These are phyloP conservation scores for Isabelozyma rhagii DNA, from an alignment of 805 yeast species.

Conservation along the genomic window DNA sequence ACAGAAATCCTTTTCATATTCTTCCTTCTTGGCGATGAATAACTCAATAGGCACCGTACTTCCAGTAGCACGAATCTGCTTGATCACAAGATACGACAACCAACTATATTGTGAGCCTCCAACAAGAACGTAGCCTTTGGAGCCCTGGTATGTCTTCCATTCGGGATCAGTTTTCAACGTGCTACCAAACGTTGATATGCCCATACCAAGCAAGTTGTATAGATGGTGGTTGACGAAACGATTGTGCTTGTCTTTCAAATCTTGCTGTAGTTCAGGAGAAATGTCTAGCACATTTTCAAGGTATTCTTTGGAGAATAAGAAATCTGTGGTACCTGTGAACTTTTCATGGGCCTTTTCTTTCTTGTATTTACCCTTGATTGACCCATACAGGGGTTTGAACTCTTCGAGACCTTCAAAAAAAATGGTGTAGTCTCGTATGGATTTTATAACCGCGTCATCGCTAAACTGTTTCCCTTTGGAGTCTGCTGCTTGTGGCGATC, in stretches of 20 bases:
- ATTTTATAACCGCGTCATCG: neutral
- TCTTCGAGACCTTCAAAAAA: constrained; percentile 31
- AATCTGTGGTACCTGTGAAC: constrained; percentile 36
- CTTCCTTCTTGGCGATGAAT: constrained; percentile 41
- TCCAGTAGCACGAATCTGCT: constrained; percentile 41
- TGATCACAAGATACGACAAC: constrained; percentile 48
- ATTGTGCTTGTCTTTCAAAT: constrained; percentile 36
- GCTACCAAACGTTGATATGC: constrained; percentile 34
- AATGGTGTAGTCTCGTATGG: constrained; percentile 19
- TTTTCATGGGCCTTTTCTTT: constrained; percentile 42
- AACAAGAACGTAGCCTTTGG: constrained; percentile 44
- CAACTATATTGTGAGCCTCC: constrained; percentile 54
- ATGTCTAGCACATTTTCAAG: constrained; percentile 42
- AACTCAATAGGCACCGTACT: constrained; percentile 50
- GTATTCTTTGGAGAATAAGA: constrained; percentile 45
- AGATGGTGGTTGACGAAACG: constrained; percentile 22
- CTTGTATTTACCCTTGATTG: constrained; percentile 42
- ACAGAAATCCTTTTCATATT: constrained; percentile 48
- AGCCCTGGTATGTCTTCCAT: constrained; percentile 30
- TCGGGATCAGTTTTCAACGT: constrained; percentile 33
- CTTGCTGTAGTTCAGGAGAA: constrained; percentile 26
- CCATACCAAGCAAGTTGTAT: constrained; percentile 1
- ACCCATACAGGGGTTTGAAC: constrained; percentile 34
- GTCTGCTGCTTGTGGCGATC: neutral
- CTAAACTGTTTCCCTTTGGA: neutral